Evolutionary conservation across 1,139 yeast genomes (phyloP).

Genomic region (Candida labiduridarum): DNA sequence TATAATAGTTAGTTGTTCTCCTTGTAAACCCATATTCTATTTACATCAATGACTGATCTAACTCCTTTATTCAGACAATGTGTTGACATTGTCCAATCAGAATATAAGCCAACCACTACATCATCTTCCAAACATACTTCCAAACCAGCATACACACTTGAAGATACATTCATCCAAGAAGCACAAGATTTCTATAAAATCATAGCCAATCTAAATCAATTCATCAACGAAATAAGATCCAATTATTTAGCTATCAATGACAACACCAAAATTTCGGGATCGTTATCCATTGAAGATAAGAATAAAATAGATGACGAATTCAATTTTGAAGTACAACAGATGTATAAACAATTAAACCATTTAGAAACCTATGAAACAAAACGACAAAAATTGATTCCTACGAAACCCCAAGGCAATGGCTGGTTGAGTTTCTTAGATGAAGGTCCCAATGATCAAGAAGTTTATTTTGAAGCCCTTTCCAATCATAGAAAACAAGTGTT

Average conservation of each 20-base stretch:
- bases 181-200: slow-evolving; percentile 46
- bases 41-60: slow-evolving; percentile 48
- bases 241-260: slow-evolving; percentile 47
- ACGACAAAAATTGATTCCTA: slow-evolving; percentile 28
- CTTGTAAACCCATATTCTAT: background rate
- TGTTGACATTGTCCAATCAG: slow-evolving; percentile 44
- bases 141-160: slow-evolving; percentile 22
- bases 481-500: slow-evolving; percentile 43
- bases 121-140: slow-evolving; percentile 3
- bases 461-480: slow-evolving; percentile 28
- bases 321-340: slow-evolving; percentile 50
- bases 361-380: slow-evolving; percentile 55
- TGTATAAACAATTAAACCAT: slow-evolving; percentile 50
- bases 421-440: slow-evolving; percentile 26
- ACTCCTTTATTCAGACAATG: slow-evolving; percentile 56
- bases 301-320: slow-evolving; percentile 59
- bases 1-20: background rate
- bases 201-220: slow-evolving; percentile 39
- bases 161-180: slow-evolving; percentile 58
- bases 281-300: slow-evolving; percentile 47
- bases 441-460: slow-evolving; percentile 30
- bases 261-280: slow-evolving; percentile 20
- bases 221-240: slow-evolving; percentile 42
- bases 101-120: slow-evolving; percentile 19
- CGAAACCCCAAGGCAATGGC: slow-evolving; percentile 15